These are phyloP conservation scores for Begonia masoniana DNA, from an alignment of 306 rosid genomes.

Conservation along the genomic window DNA sequence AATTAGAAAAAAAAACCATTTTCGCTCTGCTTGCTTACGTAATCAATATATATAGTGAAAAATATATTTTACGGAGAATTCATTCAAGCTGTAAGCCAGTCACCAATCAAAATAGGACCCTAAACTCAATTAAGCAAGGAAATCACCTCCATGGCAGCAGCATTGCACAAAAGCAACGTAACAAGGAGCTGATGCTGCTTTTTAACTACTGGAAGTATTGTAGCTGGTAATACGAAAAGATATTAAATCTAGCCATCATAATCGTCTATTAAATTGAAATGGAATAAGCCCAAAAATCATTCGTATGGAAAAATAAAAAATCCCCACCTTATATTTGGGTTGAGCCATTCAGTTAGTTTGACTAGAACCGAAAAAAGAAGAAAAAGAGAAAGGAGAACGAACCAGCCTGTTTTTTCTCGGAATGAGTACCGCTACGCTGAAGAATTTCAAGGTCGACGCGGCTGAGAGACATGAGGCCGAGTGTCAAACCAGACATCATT, in stretches of 20 bases:
- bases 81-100: no score
- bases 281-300: background rate
- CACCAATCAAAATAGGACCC: no score
- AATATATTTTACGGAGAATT: no score
- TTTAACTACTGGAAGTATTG: slow-evolving; percentile 82
- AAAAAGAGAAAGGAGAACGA: background rate
- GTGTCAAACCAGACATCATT: slow-evolving; percentile 91
- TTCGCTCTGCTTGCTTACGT: no score
- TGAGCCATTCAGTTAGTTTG: no score
- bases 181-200: slow-evolving; percentile 96
- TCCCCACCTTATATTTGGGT: background rate
- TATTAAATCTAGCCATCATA: background rate
- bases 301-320: background rate
- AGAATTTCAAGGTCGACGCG: slow-evolving; percentile 96
- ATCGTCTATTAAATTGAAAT: background rate
- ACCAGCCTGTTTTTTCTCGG: slow-evolving; percentile 93
- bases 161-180: slow-evolving; percentile 90
- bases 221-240: slow-evolving; percentile 28
- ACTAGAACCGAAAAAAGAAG: no score
- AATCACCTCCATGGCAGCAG: slow-evolving; percentile 81
- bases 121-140: no score
- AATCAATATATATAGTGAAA: no score
- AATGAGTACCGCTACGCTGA: slow-evolving; percentile 65
- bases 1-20: background rate
- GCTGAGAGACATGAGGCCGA: slow-evolving; percentile 94